phyloP scores from a whole-genome alignment of 108 stramenopile genomes.

The Cyclotella kingstonii region DNA sequence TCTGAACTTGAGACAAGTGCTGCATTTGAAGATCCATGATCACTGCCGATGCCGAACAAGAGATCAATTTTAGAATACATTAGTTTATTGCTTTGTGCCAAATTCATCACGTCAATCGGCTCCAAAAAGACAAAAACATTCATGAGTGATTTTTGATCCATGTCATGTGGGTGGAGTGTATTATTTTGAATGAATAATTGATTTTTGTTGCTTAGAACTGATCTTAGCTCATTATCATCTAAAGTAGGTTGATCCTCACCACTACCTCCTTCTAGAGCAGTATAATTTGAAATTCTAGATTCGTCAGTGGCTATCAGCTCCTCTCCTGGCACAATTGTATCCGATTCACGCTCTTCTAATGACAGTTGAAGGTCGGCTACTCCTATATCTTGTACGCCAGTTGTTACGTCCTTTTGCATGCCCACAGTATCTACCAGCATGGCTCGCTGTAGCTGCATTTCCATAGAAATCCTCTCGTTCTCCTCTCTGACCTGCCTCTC shows the following conservation, averaged over 20 bases:
- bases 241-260: not conserved
- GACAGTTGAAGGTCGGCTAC: not conserved
- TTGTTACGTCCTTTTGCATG: not conserved
- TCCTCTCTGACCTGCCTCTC: conserved; percentile 23
- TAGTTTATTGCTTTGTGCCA: conserved; percentile 67
- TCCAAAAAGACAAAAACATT: conserved; percentile 68
- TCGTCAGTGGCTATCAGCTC: no score
- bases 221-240: not conserved
- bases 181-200: not conserved
- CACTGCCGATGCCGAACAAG: conserved; percentile 67
- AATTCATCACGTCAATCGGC: conserved; percentile 73
- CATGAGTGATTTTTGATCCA: conserved; percentile 64
- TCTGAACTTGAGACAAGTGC: not conserved
- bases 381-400: not conserved
- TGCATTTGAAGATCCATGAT: not conserved
- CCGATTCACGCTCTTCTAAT: no score
- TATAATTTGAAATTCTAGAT: no score
- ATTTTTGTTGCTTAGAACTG: not conserved
- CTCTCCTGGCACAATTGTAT: no score
- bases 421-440: conserved; percentile 1
- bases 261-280: no score
- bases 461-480: conserved; percentile 14
- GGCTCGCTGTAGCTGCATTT: conserved; percentile 6
- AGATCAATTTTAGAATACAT: conserved; percentile 72
- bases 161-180: conserved; percentile 8